Evolutionary conservation across 805 yeast genomes (phyloP), one percentile per base, ranked within the genome.

Genomic region (Sugiyamaella valdiviana): DNA sequence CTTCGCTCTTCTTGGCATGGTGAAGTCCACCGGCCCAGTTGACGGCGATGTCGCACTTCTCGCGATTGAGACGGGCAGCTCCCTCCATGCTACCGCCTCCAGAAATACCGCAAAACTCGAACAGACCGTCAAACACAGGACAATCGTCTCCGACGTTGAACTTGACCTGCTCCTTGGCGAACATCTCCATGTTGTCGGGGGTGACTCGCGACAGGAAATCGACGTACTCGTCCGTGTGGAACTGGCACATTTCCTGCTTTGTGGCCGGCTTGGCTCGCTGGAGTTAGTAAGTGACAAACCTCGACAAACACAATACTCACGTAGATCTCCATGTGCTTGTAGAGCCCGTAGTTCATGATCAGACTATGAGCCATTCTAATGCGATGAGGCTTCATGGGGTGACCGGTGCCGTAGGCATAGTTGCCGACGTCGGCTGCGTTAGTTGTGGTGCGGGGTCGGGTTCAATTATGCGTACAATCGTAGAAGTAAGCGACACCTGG

Each of bases 341-440:
- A 90, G 46, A 93, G 76, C 1, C 97, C 98, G 66, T 93, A 93
- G 69, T 91, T 90, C 95, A 93, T 91, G 56, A 93, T 86, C 61
- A 93, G 75, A 38, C 95, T 87, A 67, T 93, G 98, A 6, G 98
- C 95, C 95, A 93, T 90, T 79, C 98, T 84, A 71, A 93, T 89
- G 63, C 99, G 81, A 67, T 91, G 97, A 20, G 99, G 99, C 65
- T 93, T 93, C 99, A 93, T 93, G 37, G 97, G 97, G 67, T 93
- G 99, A 23, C 96, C 96, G 3, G 96, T 93, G 49, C 98, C 98
- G 64, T 93, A 93, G 40, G 97, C 95, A 68, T 91, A 91, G 70
- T 93, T 93, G 32, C 98, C 98, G 42, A 93, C 96, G 65, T 91
- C 99, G 23, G 96, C 73, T 59, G 39, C 72, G 48, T 69, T 74